These are phyloP conservation scores for Microthyrium microscopicum DNA, from an alignment of 2,329 filamentous ascomycete species.

Conservation along the genomic window DNA sequence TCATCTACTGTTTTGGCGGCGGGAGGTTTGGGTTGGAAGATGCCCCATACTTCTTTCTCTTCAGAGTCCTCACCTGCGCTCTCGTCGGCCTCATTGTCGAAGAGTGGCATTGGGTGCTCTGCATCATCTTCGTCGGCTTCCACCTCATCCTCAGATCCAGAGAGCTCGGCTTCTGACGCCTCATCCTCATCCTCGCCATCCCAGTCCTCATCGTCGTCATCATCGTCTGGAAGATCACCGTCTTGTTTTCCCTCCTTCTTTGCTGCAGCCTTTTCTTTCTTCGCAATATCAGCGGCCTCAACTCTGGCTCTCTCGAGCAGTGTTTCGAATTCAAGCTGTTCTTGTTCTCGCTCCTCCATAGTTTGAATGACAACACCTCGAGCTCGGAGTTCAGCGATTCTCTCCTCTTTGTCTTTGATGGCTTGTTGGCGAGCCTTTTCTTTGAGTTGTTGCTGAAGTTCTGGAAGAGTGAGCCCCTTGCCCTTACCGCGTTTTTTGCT, in stretches of 20 bases:
- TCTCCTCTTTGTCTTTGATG: constrained; percentile 56
- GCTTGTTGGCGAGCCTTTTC: constrained; percentile 67
- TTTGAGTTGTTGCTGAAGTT: constrained; percentile 52
- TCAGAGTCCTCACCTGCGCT: constrained; percentile 27
- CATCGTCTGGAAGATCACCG: constrained; percentile 26
- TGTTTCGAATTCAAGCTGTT: constrained; percentile 73
- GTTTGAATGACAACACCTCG: constrained; percentile 73
- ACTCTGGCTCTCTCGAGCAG: constrained; percentile 69
- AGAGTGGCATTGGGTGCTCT: constrained; percentile 11
- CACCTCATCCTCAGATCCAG: constrained; percentile 23
- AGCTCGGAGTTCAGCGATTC: constrained; percentile 57
- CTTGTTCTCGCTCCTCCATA: constrained; percentile 67
- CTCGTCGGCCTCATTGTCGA: constrained; percentile 16
- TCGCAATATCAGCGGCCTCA: constrained; percentile 64
- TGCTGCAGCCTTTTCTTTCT: constrained; percentile 55
- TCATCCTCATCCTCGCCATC: constrained; percentile 31
- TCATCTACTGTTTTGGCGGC: background rate
- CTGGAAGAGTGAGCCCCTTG: constrained; percentile 46
- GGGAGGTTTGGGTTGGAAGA: background rate
- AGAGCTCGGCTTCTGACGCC: constrained; percentile 28
- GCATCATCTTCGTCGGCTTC: constrained; percentile 27
- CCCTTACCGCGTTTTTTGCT: constrained; percentile 30
- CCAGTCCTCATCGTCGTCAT: constrained; percentile 39
- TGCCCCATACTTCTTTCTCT: constrained; percentile 14
- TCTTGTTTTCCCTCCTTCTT: constrained; percentile 43